phyloP scores from a whole-genome alignment of 345 rosid genomes.

The Hibiscus mutabilis region DNA sequence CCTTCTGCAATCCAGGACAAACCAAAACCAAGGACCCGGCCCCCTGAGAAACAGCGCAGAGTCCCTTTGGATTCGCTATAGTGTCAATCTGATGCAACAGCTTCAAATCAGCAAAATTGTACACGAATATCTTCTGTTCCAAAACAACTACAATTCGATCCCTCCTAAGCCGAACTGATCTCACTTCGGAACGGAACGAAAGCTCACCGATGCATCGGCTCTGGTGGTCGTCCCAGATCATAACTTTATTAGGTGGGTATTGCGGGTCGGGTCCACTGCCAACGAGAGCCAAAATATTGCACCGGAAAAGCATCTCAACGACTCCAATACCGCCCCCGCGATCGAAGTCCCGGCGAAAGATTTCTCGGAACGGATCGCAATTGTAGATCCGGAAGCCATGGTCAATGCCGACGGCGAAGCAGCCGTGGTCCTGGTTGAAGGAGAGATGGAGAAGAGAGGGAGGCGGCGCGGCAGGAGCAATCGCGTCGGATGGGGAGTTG shows the following conservation, averaged over 20 bases:
- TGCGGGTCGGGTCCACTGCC: slow-evolving; percentile 90
- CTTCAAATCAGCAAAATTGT: slow-evolving; percentile 77
- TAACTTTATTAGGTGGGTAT: slow-evolving; percentile 71
- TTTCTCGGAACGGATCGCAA: slow-evolving; percentile 92
- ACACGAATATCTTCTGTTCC: slow-evolving; percentile 84
- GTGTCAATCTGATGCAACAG: slow-evolving; percentile 28
- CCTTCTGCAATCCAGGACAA: no score
- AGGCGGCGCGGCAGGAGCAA: slow-evolving; percentile 12
- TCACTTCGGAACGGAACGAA: slow-evolving; percentile 79
- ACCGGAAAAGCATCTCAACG: slow-evolving; percentile 92
- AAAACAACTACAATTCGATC: slow-evolving; percentile 73
- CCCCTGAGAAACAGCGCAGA: no score
- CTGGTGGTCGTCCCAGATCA: slow-evolving; percentile 98
- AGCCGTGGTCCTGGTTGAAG: slow-evolving; percentile 82
- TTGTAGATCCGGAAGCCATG: slow-evolving; percentile 87
- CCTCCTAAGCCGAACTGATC: slow-evolving; percentile 73
- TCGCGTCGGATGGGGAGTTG: slow-evolving; percentile 15
- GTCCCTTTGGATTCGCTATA: no score
- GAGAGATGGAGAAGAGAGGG: slow-evolving; percentile 59
- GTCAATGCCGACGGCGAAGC: slow-evolving; percentile 81
- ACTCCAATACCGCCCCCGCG: slow-evolving; percentile 55
- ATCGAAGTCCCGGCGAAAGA: slow-evolving; percentile 83
- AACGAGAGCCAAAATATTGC: slow-evolving; percentile 77
- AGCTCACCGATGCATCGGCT: slow-evolving; percentile 89
- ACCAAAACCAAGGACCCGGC: no score